Conservation (phyloP, 306 rosid species). For the Biancaea sappan region DNA sequence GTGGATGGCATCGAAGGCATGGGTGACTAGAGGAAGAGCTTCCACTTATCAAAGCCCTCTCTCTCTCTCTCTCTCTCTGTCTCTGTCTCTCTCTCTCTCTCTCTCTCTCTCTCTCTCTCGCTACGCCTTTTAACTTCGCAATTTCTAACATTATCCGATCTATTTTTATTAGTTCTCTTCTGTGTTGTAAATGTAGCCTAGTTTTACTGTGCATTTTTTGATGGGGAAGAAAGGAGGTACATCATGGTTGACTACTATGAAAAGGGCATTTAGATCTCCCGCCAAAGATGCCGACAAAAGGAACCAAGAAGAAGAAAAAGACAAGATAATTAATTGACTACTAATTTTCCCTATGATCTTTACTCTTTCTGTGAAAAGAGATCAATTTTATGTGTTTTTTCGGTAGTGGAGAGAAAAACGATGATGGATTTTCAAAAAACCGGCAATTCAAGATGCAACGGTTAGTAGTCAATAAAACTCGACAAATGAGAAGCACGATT, state of each 20-base stretch:
- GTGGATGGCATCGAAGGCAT: too few relatives aligned
- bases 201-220: slow-evolving; percentile 46
- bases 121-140: neutral
- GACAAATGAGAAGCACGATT: slow-evolving; percentile 38
- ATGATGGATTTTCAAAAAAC: slow-evolving; percentile 84
- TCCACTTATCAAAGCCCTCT: too few relatives aligned
- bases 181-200: slow-evolving; percentile 52
- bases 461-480: slow-evolving; percentile 39
- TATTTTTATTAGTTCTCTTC: neutral
- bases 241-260: slow-evolving; percentile 95
- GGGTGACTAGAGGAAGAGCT: too few relatives aligned
- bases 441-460: slow-evolving; percentile 53
- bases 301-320: slow-evolving; percentile 72
- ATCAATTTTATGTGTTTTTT: neutral
- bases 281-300: slow-evolving; percentile 63
- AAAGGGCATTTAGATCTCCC: slow-evolving; percentile 99
- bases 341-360: neutral
- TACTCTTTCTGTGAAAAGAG: neutral
- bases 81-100: too few relatives aligned
- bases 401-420: slow-evolving; percentile 88
- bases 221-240: slow-evolving; percentile 95
- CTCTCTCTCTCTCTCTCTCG: too few relatives aligned
- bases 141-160: slow-evolving; percentile 38
- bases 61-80: too few relatives aligned
- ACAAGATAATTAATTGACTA: slow-evolving; percentile 50